Base-by-base conservation (phyloP, 768 basidiomycete species). In the Mycena polygramma region DNA sequence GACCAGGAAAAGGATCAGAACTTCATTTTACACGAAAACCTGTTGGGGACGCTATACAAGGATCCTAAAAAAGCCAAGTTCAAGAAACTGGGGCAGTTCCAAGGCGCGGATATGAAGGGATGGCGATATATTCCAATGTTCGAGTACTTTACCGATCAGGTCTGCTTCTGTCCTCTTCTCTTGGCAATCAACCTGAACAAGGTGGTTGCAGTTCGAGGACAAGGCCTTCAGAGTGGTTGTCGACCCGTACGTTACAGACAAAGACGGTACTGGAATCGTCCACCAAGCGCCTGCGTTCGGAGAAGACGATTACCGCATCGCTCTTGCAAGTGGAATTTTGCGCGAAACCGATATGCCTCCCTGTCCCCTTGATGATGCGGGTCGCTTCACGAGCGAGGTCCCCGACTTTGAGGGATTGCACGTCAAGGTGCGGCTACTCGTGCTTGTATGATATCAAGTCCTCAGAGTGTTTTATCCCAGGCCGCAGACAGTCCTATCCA, bases 271-370 rank as follows among this genome's bases (percentile, higher is more conserved):
- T 36, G 98, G 98, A 75, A 97, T 99, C 76, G 98, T 99, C 37
- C 98, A 99, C 79, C 98, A 99, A 83, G 96, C 98, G 2, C 98
- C 98, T 3, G 97, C 93, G 0, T 99, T 98, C 77, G 98, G 98
- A 84, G 97, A 99, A 79, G 98, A 99, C 76, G 98, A 99, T 87
- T 95, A 98, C 80, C 94, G 98, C 62, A 89, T 99, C 75, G 92
- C 94, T 35, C 87, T 97, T 69, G 90, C 90, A 5, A 88, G 97
- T 75, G 94, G 92, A 22, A 89, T 98, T 61, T 79, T 99, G n/a
- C 85, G 86, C 30, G 84, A 88, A 0, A 97, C 97, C 53, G 97
- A 98, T 79, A 91, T 96, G 88, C 97, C 98, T 0, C 98, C 98
- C 0, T 98, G 96, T 78, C 98, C 98, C 48, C 88, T 99, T 65